Conservation (phyloP, 441 rosid species). For the Gossypium gossypioides region DNA sequence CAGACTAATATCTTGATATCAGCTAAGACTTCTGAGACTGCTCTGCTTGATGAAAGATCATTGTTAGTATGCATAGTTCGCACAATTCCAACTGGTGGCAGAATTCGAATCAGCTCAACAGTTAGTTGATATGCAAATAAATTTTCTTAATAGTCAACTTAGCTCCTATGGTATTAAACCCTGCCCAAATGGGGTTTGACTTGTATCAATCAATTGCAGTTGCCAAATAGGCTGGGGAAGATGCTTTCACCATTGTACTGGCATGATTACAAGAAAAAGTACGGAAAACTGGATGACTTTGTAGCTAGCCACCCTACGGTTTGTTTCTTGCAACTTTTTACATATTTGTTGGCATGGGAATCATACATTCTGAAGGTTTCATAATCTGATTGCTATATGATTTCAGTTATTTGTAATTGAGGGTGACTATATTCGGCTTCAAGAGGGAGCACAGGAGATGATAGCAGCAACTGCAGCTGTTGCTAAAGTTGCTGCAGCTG, state of each 20-base stretch:
- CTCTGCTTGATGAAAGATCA: constrained; percentile 78
- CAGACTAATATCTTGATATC: constrained; percentile 20
- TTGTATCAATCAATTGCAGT: constrained; percentile 38
- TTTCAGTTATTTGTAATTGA: constrained; percentile 74
- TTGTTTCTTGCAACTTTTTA: constrained; percentile 18
- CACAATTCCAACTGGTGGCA: constrained; percentile 87
- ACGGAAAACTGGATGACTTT: constrained; percentile 91
- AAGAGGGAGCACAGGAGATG: constrained; percentile 86
- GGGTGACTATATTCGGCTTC: constrained; percentile 72
- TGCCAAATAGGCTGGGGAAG: constrained; percentile 83
- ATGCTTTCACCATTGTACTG: constrained; percentile 95
- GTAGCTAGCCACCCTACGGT: constrained; percentile 77
- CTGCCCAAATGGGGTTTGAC: neutral
- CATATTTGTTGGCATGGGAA: neutral
- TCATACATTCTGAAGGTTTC: constrained; percentile 9
- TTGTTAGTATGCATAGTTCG: constrained; percentile 85
- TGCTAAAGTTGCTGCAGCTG: constrained; percentile 79
- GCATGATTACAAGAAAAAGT: constrained; percentile 87
- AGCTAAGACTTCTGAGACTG: constrained; percentile 37
- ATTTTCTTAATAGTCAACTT: neutral
- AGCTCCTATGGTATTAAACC: neutral
- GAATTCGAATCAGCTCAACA: constrained; percentile 76
- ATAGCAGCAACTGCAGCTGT: constrained; percentile 87
- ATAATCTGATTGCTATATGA: constrained; percentile 27
- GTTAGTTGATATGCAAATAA: constrained; percentile 31